phyloP scores from a whole-genome alignment of 2,329 filamentous ascomycete species.

The Reticulascus tulasneorum region DNA sequence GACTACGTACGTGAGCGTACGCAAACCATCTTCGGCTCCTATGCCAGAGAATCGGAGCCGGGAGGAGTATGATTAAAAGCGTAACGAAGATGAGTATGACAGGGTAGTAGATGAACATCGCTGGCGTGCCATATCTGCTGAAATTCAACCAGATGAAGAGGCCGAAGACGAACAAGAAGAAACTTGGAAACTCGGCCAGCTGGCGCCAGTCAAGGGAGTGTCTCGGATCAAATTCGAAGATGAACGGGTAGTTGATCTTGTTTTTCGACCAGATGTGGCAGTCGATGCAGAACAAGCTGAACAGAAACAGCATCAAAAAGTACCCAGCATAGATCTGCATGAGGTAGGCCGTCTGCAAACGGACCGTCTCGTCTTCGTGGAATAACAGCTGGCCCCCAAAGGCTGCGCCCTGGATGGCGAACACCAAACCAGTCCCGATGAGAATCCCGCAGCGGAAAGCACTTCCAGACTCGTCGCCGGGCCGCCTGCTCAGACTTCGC shows the following conservation, averaged over 20 bases:
- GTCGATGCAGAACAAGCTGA: constrained; percentile 79
- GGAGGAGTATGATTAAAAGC: constrained; percentile 67
- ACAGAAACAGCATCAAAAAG: constrained; percentile 76
- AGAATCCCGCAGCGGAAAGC: constrained; percentile 62
- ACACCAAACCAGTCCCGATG: constrained; percentile 64
- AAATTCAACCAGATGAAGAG: constrained; percentile 91
- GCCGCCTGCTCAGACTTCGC: constrained; percentile 63
- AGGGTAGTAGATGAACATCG: constrained; percentile 81
- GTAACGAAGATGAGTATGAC: constrained; percentile 72
- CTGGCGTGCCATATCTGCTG: constrained; percentile 57
- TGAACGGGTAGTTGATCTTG: constrained; percentile 94
- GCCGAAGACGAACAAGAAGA: constrained; percentile 75
- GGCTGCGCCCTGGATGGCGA: constrained; percentile 62
- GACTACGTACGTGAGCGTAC: constrained; percentile 71
- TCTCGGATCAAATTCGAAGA: constrained; percentile 91
- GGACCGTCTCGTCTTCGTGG: constrained; percentile 42
- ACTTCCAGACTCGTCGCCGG: constrained; percentile 50
- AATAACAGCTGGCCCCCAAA: constrained; percentile 53
- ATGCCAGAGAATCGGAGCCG: constrained; percentile 69
- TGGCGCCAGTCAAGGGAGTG: constrained; percentile 88
- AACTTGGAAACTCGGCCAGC: constrained; percentile 78
- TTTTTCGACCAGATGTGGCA: constrained; percentile 77
- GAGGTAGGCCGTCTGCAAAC: constrained; percentile 60
- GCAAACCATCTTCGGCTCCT: constrained; percentile 80
- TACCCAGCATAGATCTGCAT: constrained; percentile 92